Evolutionary conservation across 2,329 filamentous ascomycete species (phyloP).

Genomic region (Fusarium verticillioides): DNA sequence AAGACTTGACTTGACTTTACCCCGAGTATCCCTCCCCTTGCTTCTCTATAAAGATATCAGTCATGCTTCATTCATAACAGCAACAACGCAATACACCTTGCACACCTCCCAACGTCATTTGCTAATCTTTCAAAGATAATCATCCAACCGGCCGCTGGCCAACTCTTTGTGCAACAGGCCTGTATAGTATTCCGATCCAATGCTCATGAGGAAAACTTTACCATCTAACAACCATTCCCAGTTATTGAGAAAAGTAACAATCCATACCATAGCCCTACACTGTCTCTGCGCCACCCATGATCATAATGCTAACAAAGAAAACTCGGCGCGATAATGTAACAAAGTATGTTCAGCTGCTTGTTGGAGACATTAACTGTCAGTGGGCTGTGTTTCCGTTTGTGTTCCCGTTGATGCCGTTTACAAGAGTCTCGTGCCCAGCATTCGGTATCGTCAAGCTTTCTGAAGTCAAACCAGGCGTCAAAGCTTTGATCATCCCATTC

Average conservation of each 20-base stretch:
- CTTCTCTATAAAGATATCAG: constrained; percentile 20
- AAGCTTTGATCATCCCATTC: constrained; percentile 48
- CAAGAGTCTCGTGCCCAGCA: constrained; percentile 39
- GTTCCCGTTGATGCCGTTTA: constrained; percentile 48
- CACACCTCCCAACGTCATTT: constrained; percentile 7
- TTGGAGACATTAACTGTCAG: constrained; percentile 14
- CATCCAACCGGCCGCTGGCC: constrained; percentile 37
- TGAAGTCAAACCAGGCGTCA: constrained; percentile 28
- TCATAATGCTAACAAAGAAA: constrained; percentile 45
- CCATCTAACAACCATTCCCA: constrained; percentile 20
- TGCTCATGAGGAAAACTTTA: constrained; percentile 18
- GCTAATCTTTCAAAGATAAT: constrained; percentile 22
- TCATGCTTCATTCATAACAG: constrained; percentile 27
- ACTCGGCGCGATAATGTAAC: constrained; percentile 39
- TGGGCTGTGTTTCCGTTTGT: constrained; percentile 26
- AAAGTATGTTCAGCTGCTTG: constrained; percentile 19
- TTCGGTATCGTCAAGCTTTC: constrained; percentile 28
- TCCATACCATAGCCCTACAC: constrained; percentile 29
- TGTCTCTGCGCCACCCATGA: constrained; percentile 43
- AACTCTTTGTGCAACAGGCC: constrained; percentile 16
- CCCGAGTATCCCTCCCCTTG: constrained; percentile 2
- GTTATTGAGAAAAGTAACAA: constrained; percentile 36
- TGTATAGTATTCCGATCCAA: constrained; percentile 38
- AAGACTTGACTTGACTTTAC: constrained; percentile 3
- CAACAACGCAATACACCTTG: constrained; percentile 14